phyloP scores from a whole-genome alignment of 2,329 filamentous ascomycete species.

The Botrytis sinoallii region DNA sequence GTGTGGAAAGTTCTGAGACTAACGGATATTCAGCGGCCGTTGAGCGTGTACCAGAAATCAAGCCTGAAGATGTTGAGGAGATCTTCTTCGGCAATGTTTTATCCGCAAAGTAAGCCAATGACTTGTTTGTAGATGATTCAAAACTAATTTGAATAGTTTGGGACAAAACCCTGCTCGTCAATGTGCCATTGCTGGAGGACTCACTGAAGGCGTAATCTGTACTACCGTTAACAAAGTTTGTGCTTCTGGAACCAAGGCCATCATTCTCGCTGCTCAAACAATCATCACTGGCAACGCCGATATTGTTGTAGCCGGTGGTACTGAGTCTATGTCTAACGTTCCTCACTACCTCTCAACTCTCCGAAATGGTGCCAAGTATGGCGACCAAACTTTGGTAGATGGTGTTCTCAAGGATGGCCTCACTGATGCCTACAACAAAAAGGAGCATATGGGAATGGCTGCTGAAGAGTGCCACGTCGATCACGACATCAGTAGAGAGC shows the following conservation, averaged over 20 bases:
- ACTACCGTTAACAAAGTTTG: conserved; percentile 99
- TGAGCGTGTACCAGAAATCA: conserved; percentile 80
- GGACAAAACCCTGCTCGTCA: conserved; percentile 96
- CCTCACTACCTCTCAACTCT: conserved; percentile 92
- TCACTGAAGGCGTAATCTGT: conserved; percentile 73
- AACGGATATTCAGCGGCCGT: conserved; percentile 58
- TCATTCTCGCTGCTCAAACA: conserved; percentile 91
- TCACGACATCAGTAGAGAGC: conserved; percentile 74
- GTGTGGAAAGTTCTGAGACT: background rate
- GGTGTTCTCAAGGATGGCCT: conserved; percentile 92
- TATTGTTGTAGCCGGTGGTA: conserved; percentile 88
- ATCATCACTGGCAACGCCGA: conserved; percentile 95
- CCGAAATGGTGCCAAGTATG: conserved; percentile 88
- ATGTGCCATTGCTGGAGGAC: conserved; percentile 84
- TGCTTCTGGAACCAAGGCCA: conserved; percentile 89
- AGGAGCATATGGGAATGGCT: conserved; percentile 94
- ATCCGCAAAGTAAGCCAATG: conserved; percentile 73
- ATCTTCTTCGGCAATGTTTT: conserved; percentile 98
- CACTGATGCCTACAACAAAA: conserved; percentile 85
- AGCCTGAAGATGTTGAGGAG: conserved; percentile 87
- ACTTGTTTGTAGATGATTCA: conserved; percentile 2
- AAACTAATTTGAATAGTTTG: conserved; percentile 54
- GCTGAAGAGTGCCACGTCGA: conserved; percentile 89
- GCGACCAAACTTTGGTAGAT: conserved; percentile 83
- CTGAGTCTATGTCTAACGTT: conserved; percentile 98